Conservation (phyloP, 805 yeast species). For the Ogataea zsoltii region DNA sequence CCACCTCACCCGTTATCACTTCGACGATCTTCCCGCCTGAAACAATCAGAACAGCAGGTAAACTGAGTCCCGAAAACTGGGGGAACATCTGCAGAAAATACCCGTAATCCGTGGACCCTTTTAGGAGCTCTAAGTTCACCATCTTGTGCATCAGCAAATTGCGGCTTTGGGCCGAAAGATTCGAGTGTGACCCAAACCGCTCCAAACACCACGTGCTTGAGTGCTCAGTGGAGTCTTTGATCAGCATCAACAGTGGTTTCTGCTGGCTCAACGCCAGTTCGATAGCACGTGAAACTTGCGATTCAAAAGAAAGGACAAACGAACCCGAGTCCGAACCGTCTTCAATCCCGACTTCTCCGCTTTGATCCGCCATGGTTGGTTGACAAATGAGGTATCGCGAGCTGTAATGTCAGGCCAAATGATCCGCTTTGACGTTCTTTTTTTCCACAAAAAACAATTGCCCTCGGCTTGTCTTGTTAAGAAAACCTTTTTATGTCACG, state of each 20-base stretch:
- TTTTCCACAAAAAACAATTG: background rate
- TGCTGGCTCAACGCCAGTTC: slow-evolving; percentile 36
- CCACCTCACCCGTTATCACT: slow-evolving; percentile 37
- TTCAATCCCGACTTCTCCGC: background rate
- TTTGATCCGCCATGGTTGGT: slow-evolving; percentile 1
- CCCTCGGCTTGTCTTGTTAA: background rate
- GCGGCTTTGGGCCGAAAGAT: slow-evolving; percentile 21
- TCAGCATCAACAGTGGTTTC: slow-evolving; percentile 43
- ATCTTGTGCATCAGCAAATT: slow-evolving; percentile 27
- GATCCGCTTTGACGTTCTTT: too few relatives aligned
- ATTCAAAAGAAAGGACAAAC: slow-evolving; percentile 16
- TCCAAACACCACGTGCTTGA: slow-evolving; percentile 27
- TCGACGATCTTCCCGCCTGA: slow-evolving; percentile 47
- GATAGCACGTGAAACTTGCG: slow-evolving; percentile 38
- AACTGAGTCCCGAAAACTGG: slow-evolving; percentile 32
- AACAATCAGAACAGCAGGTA: slow-evolving; percentile 62
- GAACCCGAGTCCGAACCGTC: background rate
- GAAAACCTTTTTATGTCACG: slow-evolving; percentile 4
- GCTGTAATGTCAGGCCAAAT: too few relatives aligned
- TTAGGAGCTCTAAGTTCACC: slow-evolving; percentile 43
- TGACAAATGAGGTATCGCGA: background rate
- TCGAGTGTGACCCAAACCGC: slow-evolving; percentile 17
- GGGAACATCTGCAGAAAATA: slow-evolving; percentile 60
- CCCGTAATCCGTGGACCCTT: slow-evolving; percentile 44
- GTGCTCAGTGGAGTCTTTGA: slow-evolving; percentile 26